Base-by-base conservation (phyloP, 257 asterid genomes). In the Datura wrightii region DNA sequence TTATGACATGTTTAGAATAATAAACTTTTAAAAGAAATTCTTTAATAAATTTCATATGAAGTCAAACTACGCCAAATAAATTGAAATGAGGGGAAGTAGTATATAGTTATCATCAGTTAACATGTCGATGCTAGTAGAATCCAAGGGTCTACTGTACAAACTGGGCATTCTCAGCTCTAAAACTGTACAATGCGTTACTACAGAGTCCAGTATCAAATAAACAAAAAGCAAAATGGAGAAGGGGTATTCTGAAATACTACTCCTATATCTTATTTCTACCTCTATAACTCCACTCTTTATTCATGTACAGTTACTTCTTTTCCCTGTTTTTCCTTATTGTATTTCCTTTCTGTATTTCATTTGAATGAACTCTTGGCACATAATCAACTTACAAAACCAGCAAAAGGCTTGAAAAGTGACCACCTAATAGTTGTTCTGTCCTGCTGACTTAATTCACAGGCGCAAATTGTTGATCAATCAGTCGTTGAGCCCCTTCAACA, bases 401-500 rank as follows among this genome's bases (percentile, higher is more conserved):
- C n/a, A 24, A 31, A 78, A 14, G 11, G 31, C 46, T 11, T 10
- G 0, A 14, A 76, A 48, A 72, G 24, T 10, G 58, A 74, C 24
- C 44, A 13, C 39, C 81, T 48, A 48, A 46, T n/a, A n/a, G 19
- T 48, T 74, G 42, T 74, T 74, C 18, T 6, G 80, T 74, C 19
- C 13, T 48, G 58, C 7, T 24, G 60, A 74, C 14, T 74, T 74
- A 72, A 31, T 48, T 50, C 44, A 50, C 5, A 31, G 42, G 46
- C 16, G 79, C 80, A 83, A 91, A 90, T 79, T 90, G 90, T 83
- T 88, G 87, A 42, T 36, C 85, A 87, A 94, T 93, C 8, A 93
- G 86, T 79, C 46, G 89, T 83, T 89, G 97, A 53, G 99, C 94
- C 86, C 98, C 94, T 67, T 86, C 84, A 59, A 94, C 94, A 14